Conservation (phyloP, 1,284 basidiomycete genomes). For the Trichosporon sp. region DNA sequence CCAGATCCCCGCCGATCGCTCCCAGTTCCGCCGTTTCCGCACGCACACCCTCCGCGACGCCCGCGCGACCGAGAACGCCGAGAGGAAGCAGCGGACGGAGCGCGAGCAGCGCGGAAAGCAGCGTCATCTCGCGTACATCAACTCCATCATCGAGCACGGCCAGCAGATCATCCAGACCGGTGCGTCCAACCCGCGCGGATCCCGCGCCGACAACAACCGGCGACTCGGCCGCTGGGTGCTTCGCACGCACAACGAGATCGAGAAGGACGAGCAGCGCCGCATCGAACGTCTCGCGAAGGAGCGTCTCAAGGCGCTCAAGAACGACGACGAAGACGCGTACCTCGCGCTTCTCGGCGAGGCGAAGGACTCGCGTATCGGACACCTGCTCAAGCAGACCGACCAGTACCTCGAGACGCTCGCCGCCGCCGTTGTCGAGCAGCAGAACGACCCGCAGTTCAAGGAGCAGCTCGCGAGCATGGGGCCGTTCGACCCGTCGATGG, state of each 20-base stretch:
- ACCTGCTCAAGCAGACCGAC: constrained; percentile 91
- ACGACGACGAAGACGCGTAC: constrained; percentile 98
- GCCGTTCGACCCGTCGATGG: constrained; percentile 32
- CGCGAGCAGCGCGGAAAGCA: constrained; percentile 91
- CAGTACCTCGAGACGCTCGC: constrained; percentile 91
- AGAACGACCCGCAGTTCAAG: constrained; percentile 65
- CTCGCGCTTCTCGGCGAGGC: constrained; percentile 99
- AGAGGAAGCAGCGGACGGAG: constrained; percentile 86
- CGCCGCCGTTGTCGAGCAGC: constrained; percentile 89
- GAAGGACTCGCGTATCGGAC: constrained; percentile 98
- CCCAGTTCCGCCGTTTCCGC: constrained; percentile 81
- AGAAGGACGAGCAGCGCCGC: constrained; percentile 58
- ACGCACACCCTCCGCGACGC: constrained; percentile 88
- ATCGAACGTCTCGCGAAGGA: constrained; percentile 96
- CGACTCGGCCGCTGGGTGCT: constrained; percentile 52
- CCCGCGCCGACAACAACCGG: constrained; percentile 43
- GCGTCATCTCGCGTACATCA: constrained; percentile 92
- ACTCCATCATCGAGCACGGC: constrained; percentile 81
- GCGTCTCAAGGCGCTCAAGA: constrained; percentile 95
- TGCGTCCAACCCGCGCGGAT: constrained; percentile 45
- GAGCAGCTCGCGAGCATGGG: constrained; percentile 1
- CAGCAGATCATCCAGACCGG: constrained; percentile 61
- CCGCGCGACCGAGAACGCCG: constrained; percentile 81
- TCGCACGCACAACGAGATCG: constrained; percentile 53
- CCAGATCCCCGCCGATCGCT: constrained; percentile 84